A percentile compares a stretch with the other conserved stretches of the same genome.
phyloP scores from a whole-genome alignment of 1,284 basidiomycete species.

The Thelephora terrestris region DNA sequence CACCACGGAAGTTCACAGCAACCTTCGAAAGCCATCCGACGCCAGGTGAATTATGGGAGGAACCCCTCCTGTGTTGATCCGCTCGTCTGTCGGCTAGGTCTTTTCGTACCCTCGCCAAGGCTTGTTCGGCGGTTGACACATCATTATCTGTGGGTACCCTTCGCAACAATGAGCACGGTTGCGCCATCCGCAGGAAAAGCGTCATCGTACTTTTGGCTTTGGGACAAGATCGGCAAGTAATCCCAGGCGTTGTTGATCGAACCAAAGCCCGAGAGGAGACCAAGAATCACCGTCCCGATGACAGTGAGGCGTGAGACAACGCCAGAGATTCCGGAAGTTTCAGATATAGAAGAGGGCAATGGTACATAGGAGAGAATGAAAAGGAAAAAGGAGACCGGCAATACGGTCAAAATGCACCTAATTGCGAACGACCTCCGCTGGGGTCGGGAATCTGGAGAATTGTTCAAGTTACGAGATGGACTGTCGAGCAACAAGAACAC shows the following conservation, averaged over 20 bases:
- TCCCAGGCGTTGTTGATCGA: constrained; percentile 58
- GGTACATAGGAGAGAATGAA: constrained; percentile 56
- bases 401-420: constrained; percentile 32
- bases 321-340: constrained; percentile 32
- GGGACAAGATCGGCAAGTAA: constrained; percentile 25
- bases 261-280: constrained; percentile 65
- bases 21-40: constrained; percentile 14
- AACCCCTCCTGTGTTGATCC: constrained; percentile 27
- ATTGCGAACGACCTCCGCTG: constrained; percentile 21
- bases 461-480: background rate
- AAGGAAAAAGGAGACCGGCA: constrained; percentile 47
- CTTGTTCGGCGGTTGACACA: constrained; percentile 36
- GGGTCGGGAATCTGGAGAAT: constrained; percentile 15
- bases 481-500: background rate
- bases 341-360: constrained; percentile 39
- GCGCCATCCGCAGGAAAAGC: background rate
- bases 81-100: constrained; percentile 33
- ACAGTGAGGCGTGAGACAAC: constrained; percentile 59
- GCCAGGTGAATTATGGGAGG: constrained; percentile 14
- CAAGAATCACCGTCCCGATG: constrained; percentile 62
- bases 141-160: constrained; percentile 37
- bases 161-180: constrained; percentile 13
- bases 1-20: constrained; percentile 10
- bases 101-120: constrained; percentile 39
- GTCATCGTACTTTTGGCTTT: constrained; percentile 12